Evolutionary conservation across 2,329 filamentous ascomycete species (phyloP).

Genomic region (Sclerotinia glacialis): DNA sequence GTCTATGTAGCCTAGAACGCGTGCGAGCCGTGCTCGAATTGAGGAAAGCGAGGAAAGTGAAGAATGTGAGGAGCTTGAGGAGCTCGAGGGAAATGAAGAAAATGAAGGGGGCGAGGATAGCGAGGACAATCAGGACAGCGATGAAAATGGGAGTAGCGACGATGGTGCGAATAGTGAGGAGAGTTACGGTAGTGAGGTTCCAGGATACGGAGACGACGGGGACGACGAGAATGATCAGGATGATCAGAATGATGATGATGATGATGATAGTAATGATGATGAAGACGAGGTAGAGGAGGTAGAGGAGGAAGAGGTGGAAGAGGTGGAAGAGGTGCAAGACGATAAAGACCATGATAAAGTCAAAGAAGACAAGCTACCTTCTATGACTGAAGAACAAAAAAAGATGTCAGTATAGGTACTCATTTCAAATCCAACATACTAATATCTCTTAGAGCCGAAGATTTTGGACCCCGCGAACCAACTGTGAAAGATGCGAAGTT

Average conservation of each 20-base stretch:
- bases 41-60: neutral
- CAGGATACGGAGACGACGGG: neutral
- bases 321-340: neutral
- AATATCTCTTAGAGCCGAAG: neutral
- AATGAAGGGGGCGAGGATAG: neutral
- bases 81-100: neutral
- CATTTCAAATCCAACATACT: neutral
- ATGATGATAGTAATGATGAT: neutral
- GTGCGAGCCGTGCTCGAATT: neutral
- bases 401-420: neutral
- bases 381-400: neutral
- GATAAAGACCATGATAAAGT: neutral
- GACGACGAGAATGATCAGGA: neutral
- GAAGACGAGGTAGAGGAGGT: neutral
- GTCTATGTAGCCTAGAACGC: neutral
- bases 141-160: neutral
- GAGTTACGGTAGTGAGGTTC: neutral
- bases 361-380: neutral
- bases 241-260: neutral
- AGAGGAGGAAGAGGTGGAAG: neutral
- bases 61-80: neutral
- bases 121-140: neutral
- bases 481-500: slow-evolving; percentile 29
- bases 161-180: neutral
- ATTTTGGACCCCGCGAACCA: neutral